Percentiles rank a stretch among this genome's conserved stretches.
These are phyloP conservation scores for Mycena olivaceomarginata DNA, from an alignment of 768 basidiomycete genomes.

Conservation along the genomic window DNA sequence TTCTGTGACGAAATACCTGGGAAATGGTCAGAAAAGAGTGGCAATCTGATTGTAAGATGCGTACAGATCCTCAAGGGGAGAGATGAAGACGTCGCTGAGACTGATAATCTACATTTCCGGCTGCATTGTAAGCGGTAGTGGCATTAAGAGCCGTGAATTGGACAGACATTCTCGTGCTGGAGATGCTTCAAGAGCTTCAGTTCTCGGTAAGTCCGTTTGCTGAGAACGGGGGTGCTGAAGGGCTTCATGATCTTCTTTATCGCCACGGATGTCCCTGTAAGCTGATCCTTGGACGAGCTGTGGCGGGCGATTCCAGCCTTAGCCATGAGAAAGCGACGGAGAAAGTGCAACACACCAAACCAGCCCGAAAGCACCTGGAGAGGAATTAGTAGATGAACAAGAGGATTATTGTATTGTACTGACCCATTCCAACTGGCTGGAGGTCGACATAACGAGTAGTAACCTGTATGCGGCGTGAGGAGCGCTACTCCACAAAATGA, in stretches of 20 bases:
- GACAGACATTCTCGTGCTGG: constrained; percentile 95
- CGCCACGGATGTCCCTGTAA: constrained; percentile 94
- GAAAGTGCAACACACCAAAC: constrained; percentile 84
- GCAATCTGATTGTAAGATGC: constrained; percentile 51
- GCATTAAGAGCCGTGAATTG: background rate
- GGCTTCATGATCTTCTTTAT: constrained; percentile 99
- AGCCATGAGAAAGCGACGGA: constrained; percentile 14
- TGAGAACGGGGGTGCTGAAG: constrained; percentile 98
- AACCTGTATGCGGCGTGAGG: constrained; percentile 72
- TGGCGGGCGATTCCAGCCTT: constrained; percentile 13
- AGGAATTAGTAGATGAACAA: constrained; percentile 38
- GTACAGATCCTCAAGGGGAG: constrained; percentile 98
- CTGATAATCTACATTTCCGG: constrained; percentile 89
- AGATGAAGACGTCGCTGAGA: constrained; percentile 99
- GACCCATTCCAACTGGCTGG: constrained; percentile 99
- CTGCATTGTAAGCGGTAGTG: constrained; percentile 5
- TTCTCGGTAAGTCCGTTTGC: constrained; percentile 98
- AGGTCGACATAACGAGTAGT: constrained; percentile 99
- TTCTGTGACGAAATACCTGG: constrained; percentile 98
- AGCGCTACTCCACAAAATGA: constrained; percentile 38
- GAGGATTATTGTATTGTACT: constrained; percentile 50
- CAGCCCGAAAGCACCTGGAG: constrained; percentile 94
- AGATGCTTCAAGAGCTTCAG: constrained; percentile 99
- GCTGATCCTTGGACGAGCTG: constrained; percentile 96
- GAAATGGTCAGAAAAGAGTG: constrained; percentile 23